These are phyloP conservation scores for Diaporthe caulivora DNA, from an alignment of 2,329 filamentous ascomycete genomes.

Conservation along the genomic window DNA sequence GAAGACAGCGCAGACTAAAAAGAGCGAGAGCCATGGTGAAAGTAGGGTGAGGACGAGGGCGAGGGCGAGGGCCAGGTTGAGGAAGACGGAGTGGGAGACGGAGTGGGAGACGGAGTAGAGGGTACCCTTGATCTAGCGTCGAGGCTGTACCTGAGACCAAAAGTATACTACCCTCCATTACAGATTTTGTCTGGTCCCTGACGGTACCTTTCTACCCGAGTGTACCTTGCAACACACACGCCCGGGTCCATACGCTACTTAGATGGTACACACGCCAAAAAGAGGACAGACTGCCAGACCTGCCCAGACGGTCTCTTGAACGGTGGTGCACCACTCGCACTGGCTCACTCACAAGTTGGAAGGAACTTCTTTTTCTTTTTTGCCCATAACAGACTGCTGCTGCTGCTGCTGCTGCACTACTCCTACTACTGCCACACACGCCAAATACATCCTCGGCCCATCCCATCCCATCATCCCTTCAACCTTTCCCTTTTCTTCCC, in stretches of 20 bases:
- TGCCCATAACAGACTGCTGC: not conserved
- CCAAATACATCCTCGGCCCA: slow-evolving; percentile 19
- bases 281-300: slow-evolving; percentile 10
- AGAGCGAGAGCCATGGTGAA: too few species aligned
- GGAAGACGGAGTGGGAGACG: not conserved
- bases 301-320: too few species aligned
- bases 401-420: too few species aligned
- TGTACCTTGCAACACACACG: slow-evolving; percentile 12
- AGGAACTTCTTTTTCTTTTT: not conserved
- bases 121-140: slow-evolving; percentile 10
- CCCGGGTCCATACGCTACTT: not conserved
- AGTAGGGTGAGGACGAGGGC: too few species aligned
- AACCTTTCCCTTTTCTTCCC: slow-evolving; percentile 3
- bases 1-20: too few species aligned
- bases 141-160: slow-evolving; percentile 12
- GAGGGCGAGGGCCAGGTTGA: too few species aligned
- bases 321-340: not conserved
- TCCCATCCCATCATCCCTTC: too few species aligned
- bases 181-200: not conserved
- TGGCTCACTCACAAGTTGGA: not conserved
- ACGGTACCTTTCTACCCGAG: not conserved
- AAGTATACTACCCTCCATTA: slow-evolving; percentile 13
- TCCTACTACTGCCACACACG: not conserved
- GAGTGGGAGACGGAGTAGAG: not conserved
- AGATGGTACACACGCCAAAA: slow-evolving; percentile 9